Evolutionary conservation across 345 rosid genomes (phyloP).

Genomic region (Fremontodendron californicum): DNA sequence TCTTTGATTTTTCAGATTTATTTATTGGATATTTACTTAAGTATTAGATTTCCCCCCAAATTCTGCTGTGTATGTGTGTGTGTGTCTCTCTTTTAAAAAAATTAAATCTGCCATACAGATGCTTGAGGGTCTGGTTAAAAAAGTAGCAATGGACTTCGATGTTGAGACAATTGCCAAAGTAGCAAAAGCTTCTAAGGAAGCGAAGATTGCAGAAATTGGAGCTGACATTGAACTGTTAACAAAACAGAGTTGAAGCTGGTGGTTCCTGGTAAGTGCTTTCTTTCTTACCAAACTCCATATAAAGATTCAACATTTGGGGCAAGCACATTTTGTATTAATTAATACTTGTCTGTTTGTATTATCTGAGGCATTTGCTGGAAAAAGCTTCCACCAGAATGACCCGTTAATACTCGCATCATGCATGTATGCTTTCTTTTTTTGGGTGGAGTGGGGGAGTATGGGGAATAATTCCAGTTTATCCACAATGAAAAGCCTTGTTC

Average conservation of each 20-base stretch:
- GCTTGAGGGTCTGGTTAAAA: conserved; percentile 79
- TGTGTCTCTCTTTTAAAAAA: conserved; percentile 1
- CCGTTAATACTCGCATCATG: not conserved
- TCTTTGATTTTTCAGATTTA: not conserved
- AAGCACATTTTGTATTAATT: not conserved
- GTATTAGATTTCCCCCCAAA: not conserved
- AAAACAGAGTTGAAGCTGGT: conserved; percentile 38
- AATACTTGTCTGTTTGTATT: not conserved
- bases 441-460: not conserved
- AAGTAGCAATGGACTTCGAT: conserved; percentile 76
- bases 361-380: not conserved
- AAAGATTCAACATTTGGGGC: not conserved
- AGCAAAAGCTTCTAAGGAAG: too few species aligned
- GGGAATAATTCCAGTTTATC: not conserved
- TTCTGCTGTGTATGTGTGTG: not conserved
- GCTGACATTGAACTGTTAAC: too few species aligned
- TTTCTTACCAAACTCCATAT: not conserved
- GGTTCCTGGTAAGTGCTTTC: not conserved
- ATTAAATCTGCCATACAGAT: conserved; percentile 43
- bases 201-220: too few species aligned
- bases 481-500: not conserved
- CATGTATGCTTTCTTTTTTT: not conserved
- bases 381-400: not conserved
- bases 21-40: not conserved
- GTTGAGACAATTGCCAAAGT: conserved; percentile 57